Evolutionary conservation across 371 early-diverging fungal genomes (phyloP), one percentile per base, ranked within the genome.

Genomic region (Sporodiniella umbellata): DNA sequence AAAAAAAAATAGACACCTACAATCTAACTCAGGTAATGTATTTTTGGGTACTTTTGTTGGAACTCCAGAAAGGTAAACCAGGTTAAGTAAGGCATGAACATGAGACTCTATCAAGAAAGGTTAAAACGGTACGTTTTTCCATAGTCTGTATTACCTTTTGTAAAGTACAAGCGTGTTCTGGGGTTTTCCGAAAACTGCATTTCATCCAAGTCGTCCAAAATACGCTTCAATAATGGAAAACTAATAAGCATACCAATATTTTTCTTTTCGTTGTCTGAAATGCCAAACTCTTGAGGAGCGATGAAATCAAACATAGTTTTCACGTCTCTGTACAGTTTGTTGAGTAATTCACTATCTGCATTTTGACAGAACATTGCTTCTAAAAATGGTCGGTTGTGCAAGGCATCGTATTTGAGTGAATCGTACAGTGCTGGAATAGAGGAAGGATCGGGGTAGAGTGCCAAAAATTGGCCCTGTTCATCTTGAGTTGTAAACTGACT

Each of bases 371-470:
- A 88, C 15, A 84, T 78, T 23, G 69, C 74, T 57, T 93, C 88
- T 43, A 93, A 62, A 54, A 96, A 95, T 3, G 78, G 71, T 19
- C 94, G 81, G 61, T 96, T 95, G 59, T 98, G 98, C 43, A 98
- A 67, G 4, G 95, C 88, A 60, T 98, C 98, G 56, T 94, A 96
- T 57, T 96, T 98, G 18, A 96, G 72, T 37, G 93, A 90, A 68
- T 98, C 98, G 54, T 95, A 96, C 2, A 98, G 68, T 53, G 94
- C 95, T 15, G 92, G 90, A 26, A 94, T 85, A 72, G 94, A 94
- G 44, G 92, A 87, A 1, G 96, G 93, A 58, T 94, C 90, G 45
- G 83, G 53, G 59, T 47, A 54, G 18, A 46, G 10, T 21, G 44
- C n/a, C 14, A 14, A 11, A n/a, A 28, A 10, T 10, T 28, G 19